Percentiles rank a stretch among this genome's conserved stretches.
phyloP scores from a whole-genome alignment of 2,329 filamentous ascomycete species.

The Venturia pyrina region DNA sequence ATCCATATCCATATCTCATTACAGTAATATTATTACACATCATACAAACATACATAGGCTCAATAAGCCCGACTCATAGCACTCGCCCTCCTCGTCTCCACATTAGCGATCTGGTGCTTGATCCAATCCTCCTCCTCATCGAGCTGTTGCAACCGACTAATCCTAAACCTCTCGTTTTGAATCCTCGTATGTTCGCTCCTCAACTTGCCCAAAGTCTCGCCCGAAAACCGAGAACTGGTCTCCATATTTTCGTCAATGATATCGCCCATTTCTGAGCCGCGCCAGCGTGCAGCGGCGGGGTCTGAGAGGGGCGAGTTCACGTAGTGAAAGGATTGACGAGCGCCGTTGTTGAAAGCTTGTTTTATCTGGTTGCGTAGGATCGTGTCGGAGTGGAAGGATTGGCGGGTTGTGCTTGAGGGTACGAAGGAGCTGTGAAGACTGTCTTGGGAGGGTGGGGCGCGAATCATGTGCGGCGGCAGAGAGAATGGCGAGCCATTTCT shows the following conservation, averaged over 20 bases:
- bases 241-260: background rate
- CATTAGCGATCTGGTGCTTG: background rate
- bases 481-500: background rate
- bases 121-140: conserved; percentile 5
- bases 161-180: background rate
- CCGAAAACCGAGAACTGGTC: background rate
- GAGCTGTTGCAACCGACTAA: background rate
- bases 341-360: background rate
- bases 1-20: background rate
- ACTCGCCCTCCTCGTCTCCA: background rate
- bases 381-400: background rate
- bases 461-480: background rate
- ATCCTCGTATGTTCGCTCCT: background rate
- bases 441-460: background rate
- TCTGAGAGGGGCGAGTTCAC: background rate
- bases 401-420: background rate
- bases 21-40: background rate
- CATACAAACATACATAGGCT: no score
- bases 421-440: background rate
- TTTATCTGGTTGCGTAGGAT: background rate
- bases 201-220: background rate
- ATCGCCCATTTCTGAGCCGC: background rate
- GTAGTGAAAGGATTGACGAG: background rate
- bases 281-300: background rate
- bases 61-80: background rate